Base-by-base conservation (phyloP, 345 rosid species). In the Boechera retrofracta region DNA sequence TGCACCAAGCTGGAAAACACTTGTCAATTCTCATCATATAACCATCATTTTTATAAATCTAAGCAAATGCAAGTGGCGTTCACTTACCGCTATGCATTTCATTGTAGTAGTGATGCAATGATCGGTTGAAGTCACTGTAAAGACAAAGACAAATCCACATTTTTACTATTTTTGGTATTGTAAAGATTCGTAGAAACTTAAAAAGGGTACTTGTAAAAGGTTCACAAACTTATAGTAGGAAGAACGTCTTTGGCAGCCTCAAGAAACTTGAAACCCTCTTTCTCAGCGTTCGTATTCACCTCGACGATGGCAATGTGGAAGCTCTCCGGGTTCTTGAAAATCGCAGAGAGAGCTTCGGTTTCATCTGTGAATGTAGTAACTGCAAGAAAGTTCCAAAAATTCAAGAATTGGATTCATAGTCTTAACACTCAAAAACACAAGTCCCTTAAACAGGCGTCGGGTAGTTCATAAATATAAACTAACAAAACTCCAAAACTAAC, bases 81-180 rank as follows among this genome's bases (percentile, higher is more conserved):
- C 56, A 59, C 71, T 73, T 79, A 95, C 98, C 85, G 99, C 98
- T 74, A 95, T 91, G 89, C 98, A 92, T 82, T 89, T 95, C 93
- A 95, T 92, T 73, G 85, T 84, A 55, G 89, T 92, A 86, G 85
- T 83, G 80, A 95, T 86, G 86, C 99, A 95, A 75, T 89, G 86
- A 59, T 86, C 67, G 15, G 83, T 82, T 16, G 99, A 95, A 58
- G 83, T 87, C 96, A 90, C 99, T 95, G 93, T 73, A 77, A 84
- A 33, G 53, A 55, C 77, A 77, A 67, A 54, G 38, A 21, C 13
- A 3, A 60, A 13, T 16, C 64, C 67, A 54, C 33, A 16, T 32
- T 0, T 13, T n/a, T 24, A 10, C 0, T 5, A 13, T 6, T 28
- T 54, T 69, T 62, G 33, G 7, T 39, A 4, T 10, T 29, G 66